Conservation (phyloP, 441 rosid species). For the Eruca vesicaria region DNA sequence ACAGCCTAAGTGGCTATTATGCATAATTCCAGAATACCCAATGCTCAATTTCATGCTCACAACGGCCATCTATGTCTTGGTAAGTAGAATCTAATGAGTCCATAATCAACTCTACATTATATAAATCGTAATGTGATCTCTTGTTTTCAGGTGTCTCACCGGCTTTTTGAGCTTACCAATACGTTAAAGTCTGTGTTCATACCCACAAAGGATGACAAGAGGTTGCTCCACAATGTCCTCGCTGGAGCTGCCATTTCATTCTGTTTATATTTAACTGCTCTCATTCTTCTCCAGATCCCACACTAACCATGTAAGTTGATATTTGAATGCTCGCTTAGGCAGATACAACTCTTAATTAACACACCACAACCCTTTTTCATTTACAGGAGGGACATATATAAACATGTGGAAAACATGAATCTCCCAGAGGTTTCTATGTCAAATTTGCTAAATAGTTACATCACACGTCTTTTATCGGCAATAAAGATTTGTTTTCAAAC, state of each 20-base stretch:
- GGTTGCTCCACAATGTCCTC: slow-evolving; percentile 58
- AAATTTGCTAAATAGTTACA: slow-evolving; percentile 24
- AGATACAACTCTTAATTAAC: neutral
- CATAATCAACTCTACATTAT: neutral
- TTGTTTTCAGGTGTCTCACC: slow-evolving; percentile 63
- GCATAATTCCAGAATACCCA: slow-evolving; percentile 88
- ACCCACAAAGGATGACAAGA: slow-evolving; percentile 71
- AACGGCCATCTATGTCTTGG: slow-evolving; percentile 84
- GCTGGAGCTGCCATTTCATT: slow-evolving; percentile 62
- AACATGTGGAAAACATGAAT: slow-evolving; percentile 13
- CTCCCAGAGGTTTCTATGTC: slow-evolving; percentile 19
- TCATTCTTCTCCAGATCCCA: slow-evolving; percentile 84
- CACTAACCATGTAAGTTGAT: slow-evolving; percentile 29
- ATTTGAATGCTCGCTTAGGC: neutral
- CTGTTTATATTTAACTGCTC: slow-evolving; percentile 53
- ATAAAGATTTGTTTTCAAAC: slow-evolving; percentile 16
- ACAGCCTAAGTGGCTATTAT: slow-evolving; percentile 97
- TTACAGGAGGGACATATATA: slow-evolving; percentile 14
- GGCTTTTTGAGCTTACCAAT: slow-evolving; percentile 82
- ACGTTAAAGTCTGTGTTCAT: slow-evolving; percentile 66
- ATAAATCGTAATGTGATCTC: neutral
- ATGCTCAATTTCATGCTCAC: slow-evolving; percentile 94
- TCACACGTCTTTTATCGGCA: slow-evolving; percentile 21
- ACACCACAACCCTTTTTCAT: neutral
- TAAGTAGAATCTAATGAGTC: slow-evolving; percentile 27